Evolutionary conservation across 2,329 filamentous ascomycete species (phyloP), one percentile per base, ranked within the genome.

Genomic region (Colletotrichum sp.): DNA sequence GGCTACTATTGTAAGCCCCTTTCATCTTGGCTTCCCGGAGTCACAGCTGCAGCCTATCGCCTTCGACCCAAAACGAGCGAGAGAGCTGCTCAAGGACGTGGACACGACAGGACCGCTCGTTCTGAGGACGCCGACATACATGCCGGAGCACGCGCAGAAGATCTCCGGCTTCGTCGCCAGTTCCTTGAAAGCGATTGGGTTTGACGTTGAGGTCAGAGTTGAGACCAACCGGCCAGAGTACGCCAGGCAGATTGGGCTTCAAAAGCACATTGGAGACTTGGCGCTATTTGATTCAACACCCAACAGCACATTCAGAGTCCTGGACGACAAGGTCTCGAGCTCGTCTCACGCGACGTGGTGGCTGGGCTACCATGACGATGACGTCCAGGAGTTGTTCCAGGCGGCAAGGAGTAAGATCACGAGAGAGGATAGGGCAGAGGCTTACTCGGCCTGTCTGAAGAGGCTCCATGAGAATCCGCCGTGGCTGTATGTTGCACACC

Each of bases 131-230:
- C 71, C 71, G 15, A 34, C 48, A 0, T 71, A 74, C 24, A 74
- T 74, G 66, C 71, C 67, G 5, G 71, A 74, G n/a, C 71, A 74
- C 43, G 66, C 71, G 4, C 66, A 70, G 32, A 71, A 65, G 8
- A 74, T 74, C 1, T 74, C 71, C 8, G 3, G n/a, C 8, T 74
- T 74, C n/a, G 66, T 71, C 5, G 71, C 66, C 7, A 52, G 6
- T 3, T 64, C 66, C 8, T 34, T 74, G 24, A 24, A 60, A 36
- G 66, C 18, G 8, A 32, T 60, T 1, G 71, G 58, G 4, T 48
- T 74, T 6, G 32, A 64, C 7, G 66, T 74, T 2, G 58, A 65
- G 28, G 58, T 74, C 6, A 43, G 18, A 26, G 67, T 71, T 13
- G 71, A 74, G 30, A 74, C 58, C 2, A 48, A 74, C 26, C 58